A percentile compares a stretch with the other conserved stretches of the same genome.
These are phyloP conservation scores for Collybia sordida DNA, from an alignment of 768 basidiomycete species.

Conservation along the genomic window DNA sequence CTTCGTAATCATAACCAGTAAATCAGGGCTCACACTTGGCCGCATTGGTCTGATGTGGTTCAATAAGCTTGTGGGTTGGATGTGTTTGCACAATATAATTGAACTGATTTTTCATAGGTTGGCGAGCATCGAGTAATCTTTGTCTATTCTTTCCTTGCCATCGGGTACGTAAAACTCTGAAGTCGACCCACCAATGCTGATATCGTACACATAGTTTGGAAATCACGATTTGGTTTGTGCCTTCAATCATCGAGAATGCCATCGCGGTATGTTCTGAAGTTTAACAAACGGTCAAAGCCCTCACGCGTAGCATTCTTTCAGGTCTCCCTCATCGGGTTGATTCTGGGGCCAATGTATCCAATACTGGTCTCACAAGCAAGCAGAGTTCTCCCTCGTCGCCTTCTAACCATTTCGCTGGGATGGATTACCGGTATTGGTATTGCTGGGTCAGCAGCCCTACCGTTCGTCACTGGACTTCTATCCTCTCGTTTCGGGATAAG, in stretches of 20 bases:
- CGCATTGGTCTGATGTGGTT: conserved; percentile 50
- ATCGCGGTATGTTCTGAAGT: too few relatives aligned
- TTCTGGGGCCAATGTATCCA: conserved; percentile 78
- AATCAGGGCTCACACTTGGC: conserved; percentile 47
- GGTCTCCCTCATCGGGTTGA: conserved; percentile 63
- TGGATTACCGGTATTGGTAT: conserved; percentile 72
- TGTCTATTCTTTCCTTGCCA: conserved; percentile 30
- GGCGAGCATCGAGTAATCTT: conserved; percentile 31
- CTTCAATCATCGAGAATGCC: conserved; percentile 62
- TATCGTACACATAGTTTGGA: conserved; percentile 62
- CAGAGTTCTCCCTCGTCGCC: conserved; percentile 66
- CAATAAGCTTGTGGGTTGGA: conserved; percentile 30
- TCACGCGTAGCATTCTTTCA: too few relatives aligned
- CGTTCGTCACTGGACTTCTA: conserved; percentile 72
- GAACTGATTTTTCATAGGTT: conserved; percentile 15
- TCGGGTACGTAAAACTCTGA: too few relatives aligned
- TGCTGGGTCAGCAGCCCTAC: conserved; percentile 69
- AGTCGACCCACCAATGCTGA: too few relatives aligned
- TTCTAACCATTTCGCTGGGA: conserved; percentile 64
- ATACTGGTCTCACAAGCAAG: conserved; percentile 71
- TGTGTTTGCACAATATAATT: neutral
- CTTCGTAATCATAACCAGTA: neutral
- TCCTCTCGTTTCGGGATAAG: conserved; percentile 61
- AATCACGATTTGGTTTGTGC: conserved; percentile 67
- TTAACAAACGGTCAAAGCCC: too few relatives aligned